These are phyloP conservation scores for Carpinus fangiana DNA, from an alignment of 306 rosid species.

Conservation along the genomic window DNA sequence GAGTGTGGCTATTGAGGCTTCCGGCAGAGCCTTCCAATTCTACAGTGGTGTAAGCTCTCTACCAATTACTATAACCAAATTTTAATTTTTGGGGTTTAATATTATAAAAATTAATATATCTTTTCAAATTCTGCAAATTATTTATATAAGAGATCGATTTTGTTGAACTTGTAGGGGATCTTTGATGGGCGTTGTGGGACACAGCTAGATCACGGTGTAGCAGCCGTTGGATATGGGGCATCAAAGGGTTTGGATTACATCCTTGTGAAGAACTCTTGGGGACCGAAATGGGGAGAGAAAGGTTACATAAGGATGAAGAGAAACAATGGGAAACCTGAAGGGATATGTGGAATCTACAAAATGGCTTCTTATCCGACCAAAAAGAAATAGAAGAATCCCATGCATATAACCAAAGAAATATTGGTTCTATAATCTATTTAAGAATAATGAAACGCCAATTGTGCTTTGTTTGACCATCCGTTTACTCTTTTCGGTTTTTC, in stretches of 20 bases:
- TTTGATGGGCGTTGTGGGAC: conserved; percentile 81
- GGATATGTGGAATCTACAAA: conserved; percentile 77
- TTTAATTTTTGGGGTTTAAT: no score
- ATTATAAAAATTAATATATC: no score
- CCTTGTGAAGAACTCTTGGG: conserved; percentile 88
- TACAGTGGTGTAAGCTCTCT: conserved; percentile 67
- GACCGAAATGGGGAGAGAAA: conserved; percentile 91
- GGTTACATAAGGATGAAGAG: conserved; percentile 83
- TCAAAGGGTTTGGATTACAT: conserved; percentile 72
- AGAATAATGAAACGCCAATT: no score
- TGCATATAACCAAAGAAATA: no score
- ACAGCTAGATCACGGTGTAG: conserved; percentile 88
- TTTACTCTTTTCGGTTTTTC: neutral
- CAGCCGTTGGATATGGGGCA: conserved; percentile 87
- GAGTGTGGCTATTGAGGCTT: conserved; percentile 86
- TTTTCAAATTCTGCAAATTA: no score
- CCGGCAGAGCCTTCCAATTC: conserved; percentile 85
- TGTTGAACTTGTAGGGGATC: conserved; percentile 50
- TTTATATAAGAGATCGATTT: neutral
- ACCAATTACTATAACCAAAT: neutral
- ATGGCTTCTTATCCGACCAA: conserved; percentile 94
- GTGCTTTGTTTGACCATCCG: neutral
- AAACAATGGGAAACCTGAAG: conserved; percentile 71
- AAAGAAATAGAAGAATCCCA: conserved; percentile 29
- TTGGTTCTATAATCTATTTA: no score